These are phyloP conservation scores for Solanum chmielewskii DNA, from an alignment of 257 asterid genomes.

Conservation along the genomic window DNA sequence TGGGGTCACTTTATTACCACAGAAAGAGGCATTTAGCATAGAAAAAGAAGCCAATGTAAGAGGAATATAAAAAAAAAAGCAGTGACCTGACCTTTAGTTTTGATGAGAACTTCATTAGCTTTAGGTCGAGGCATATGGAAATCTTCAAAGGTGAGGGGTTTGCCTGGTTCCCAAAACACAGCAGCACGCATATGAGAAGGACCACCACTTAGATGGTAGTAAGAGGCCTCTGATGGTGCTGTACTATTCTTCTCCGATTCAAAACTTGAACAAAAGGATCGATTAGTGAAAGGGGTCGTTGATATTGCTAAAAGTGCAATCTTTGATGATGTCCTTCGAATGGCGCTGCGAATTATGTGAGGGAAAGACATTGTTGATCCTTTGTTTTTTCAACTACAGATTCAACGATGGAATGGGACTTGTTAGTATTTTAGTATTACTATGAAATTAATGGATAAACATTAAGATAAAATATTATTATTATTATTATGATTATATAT, in stretches of 20 bases:
- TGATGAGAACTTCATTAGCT: conserved; percentile 71
- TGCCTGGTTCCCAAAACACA: conserved; percentile 78
- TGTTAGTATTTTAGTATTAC: not conserved
- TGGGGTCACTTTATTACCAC: not conserved
- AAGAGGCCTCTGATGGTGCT: conserved; percentile 30
- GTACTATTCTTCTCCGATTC: not conserved
- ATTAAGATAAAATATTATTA: not conserved
- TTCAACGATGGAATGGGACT: not conserved
- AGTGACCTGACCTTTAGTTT: conserved; percentile 64
- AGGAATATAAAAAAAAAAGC: not conserved
- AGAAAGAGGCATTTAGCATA: not conserved
- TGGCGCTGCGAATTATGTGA: not conserved
- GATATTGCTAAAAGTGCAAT: not conserved
- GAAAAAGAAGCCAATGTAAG: not conserved
- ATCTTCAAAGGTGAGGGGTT: conserved; percentile 76
- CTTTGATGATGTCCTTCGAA: not conserved
- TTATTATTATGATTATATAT: too few relatives aligned
- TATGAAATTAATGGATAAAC: not conserved
- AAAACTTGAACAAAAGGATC: not conserved
- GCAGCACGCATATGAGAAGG: conserved; percentile 83
- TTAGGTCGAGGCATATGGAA: conserved; percentile 95
- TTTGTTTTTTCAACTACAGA: not conserved
- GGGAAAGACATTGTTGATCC: not conserved
- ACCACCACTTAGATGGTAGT: conserved; percentile 49
- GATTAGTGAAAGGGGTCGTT: not conserved